Base-by-base conservation (phyloP, 1,284 basidiomycete genomes). In the Earliella scabrosa region DNA sequence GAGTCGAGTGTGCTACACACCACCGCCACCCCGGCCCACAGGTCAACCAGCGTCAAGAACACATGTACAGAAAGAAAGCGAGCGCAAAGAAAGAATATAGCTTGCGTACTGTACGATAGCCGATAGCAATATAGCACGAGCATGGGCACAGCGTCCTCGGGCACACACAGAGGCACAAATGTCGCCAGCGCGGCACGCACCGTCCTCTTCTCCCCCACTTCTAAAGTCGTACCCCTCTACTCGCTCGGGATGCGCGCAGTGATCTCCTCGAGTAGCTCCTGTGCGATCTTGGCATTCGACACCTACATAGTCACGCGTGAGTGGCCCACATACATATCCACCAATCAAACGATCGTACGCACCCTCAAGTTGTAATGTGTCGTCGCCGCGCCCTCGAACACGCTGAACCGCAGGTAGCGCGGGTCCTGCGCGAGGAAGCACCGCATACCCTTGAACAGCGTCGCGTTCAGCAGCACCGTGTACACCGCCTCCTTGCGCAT, bases 401-500 rank as follows among this genome's bases (percentile, higher is more conserved):
- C 84, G 63, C 87, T 90, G 72, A 93, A 88, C 51, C 90, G 79
- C 63, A 95, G 72, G 73, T 92, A 93, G 61, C 90, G 80, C 24
- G 88, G 87, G 65, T 92, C 91, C 74, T 94, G 86, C 54, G 91
- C 85, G 66, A 91, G 71, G 60, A 82, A 79, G 72, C 88, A 91
- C 49, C 82, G 82, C 92, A 97, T 95, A 20, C 94, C 94, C 61
- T 81, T 78, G 79, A 97, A 97, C 45, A 98, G 78, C 32, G 87
- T 83, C 36, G 92, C 86, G 67, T 98, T 98, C 51, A 98, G 78
- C 52, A 98, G 76, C 45, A 97, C 74, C 0, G 92, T 82, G 66
- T 92, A 86, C 10, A 97, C 93, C 1, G 94, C 95, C 65, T 98
- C 95, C 64, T 96, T 93, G 54, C 95, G 86, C 95, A 98, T 97